Conservation (phyloP, 805 yeast species). For the Nakazawaea peltata region DNA sequence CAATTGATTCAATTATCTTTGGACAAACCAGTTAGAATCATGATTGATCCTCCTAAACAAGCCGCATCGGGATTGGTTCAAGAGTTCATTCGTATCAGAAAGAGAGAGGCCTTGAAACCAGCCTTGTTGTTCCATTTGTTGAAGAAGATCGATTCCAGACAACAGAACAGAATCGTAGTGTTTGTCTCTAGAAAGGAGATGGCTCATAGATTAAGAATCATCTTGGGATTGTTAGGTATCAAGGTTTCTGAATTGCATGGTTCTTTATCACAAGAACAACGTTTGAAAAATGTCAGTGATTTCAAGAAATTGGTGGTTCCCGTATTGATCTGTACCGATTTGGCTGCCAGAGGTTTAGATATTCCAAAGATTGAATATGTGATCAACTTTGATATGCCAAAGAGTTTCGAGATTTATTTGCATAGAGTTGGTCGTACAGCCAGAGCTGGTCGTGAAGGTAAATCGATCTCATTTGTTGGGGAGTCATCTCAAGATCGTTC, state of each 20-base stretch:
- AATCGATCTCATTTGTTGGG: slow-evolving; percentile 88
- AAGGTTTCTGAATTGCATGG: slow-evolving; percentile 80
- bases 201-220: slow-evolving; percentile 80
- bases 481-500: slow-evolving; percentile 80
- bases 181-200: slow-evolving; percentile 88
- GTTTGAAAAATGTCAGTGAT: slow-evolving; percentile 73
- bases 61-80: slow-evolving; percentile 88
- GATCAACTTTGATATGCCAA: slow-evolving; percentile 93
- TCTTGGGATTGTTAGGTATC: slow-evolving; percentile 66
- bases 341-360: slow-evolving; percentile 99
- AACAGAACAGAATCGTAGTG: slow-evolving; percentile 71
- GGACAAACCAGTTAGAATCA: slow-evolving; percentile 84
- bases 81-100: slow-evolving; percentile 91
- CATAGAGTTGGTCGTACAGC: slow-evolving; percentile 99
- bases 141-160: slow-evolving; percentile 53
- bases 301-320: slow-evolving; percentile 83
- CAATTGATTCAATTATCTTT: slow-evolving; percentile 81
- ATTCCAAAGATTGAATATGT: slow-evolving; percentile 96
- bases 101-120: slow-evolving; percentile 77
- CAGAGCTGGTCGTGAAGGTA: slow-evolving; percentile 97
- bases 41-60: slow-evolving; percentile 95
- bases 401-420: slow-evolving; percentile 79
- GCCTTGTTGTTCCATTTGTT: slow-evolving; percentile 72
- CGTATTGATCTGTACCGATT: slow-evolving; percentile 88
- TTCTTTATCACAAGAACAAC: slow-evolving; percentile 84